Evolutionary conservation across 352 stramenopile species (phyloP).

Genomic region (Blastocystis sp.): DNA sequence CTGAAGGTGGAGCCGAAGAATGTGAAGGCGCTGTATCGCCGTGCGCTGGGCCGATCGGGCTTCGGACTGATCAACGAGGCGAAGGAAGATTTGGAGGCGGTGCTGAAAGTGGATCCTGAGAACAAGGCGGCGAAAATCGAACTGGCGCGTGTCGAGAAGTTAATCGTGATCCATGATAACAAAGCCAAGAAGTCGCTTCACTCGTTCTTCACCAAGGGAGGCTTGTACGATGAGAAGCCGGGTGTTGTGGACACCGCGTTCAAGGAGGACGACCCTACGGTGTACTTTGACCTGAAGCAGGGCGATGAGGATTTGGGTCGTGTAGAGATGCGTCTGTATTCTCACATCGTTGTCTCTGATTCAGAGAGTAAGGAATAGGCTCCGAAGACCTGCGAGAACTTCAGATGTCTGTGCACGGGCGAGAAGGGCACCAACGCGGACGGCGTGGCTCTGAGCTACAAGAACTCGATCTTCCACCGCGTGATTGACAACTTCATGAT

Average conservation of each 20-base stretch:
- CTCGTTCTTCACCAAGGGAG: constrained; percentile 47
- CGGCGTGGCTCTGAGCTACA: constrained; percentile 88
- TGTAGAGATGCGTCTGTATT: constrained; percentile 81
- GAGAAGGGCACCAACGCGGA: constrained; percentile 83
- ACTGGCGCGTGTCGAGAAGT: constrained; percentile 15
- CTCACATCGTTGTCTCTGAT: constrained; percentile 82
- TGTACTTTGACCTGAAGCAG: constrained; percentile 71
- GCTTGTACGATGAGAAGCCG: constrained; percentile 59
- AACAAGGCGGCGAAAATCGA: constrained; percentile 61
- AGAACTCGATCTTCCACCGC: constrained; percentile 90
- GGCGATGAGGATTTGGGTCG: constrained; percentile 76
- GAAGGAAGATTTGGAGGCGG: constrained; percentile 52
- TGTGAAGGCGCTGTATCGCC: constrained; percentile 82
- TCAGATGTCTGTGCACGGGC: constrained; percentile 91
- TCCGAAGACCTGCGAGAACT: constrained; percentile 97
- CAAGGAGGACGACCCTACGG: constrained; percentile 31
- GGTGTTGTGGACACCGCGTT: not conserved
- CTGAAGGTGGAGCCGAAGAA: constrained; percentile 77
- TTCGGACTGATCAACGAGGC: constrained; percentile 80
- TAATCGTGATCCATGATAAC: constrained; percentile 19
- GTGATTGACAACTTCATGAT: constrained; percentile 90
- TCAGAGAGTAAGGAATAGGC: constrained; percentile 72
- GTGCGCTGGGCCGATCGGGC: constrained; percentile 76
- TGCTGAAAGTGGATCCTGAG: constrained; percentile 35
- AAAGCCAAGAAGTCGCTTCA: constrained; percentile 46